Conservation (phyloP, 1,284 basidiomycete genomes). For the Malassezia furfur region DNA sequence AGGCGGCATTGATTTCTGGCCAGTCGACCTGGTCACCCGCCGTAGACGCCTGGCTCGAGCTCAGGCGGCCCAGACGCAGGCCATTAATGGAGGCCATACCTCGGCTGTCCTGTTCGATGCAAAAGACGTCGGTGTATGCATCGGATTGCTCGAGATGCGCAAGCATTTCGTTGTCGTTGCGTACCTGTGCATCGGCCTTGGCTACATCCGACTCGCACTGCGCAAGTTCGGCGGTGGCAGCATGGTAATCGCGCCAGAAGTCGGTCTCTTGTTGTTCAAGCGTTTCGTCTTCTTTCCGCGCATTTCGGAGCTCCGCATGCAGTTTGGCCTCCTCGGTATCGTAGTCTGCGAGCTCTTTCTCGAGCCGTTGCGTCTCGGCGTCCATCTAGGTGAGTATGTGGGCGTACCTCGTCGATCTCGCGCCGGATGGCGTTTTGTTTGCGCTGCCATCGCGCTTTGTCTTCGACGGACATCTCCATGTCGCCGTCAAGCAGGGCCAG, state of each 20-base stretch:
- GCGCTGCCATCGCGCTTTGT: constrained; percentile 9
- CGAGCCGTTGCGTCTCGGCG: constrained; percentile 16
- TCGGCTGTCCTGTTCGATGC: constrained; percentile 78
- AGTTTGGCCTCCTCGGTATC: constrained; percentile 50
- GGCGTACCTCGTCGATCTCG: constrained; percentile 16
- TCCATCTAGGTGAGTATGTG: constrained; percentile 11
- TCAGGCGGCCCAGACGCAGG: constrained; percentile 74
- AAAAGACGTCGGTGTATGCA: constrained; percentile 97
- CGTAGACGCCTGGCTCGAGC: constrained; percentile 60
- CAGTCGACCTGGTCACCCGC: constrained; percentile 62
- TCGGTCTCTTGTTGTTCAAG: constrained; percentile 71
- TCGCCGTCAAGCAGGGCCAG: constrained; percentile 21
- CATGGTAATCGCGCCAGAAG: constrained; percentile 73
- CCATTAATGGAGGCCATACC: constrained; percentile 90
- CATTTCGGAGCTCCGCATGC: constrained; percentile 63
- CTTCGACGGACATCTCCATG: background rate
- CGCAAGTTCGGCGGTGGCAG: constrained; percentile 59
- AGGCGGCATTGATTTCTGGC: constrained; percentile 97
- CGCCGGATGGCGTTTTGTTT: constrained; percentile 3
- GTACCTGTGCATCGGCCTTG: constrained; percentile 56
- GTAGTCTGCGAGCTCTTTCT: constrained; percentile 26
- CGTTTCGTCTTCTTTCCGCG: constrained; percentile 64
- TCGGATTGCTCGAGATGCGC: constrained; percentile 84
- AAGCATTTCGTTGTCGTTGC: constrained; percentile 53
- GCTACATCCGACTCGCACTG: constrained; percentile 63